phyloP scores from a whole-genome alignment of 2,329 filamentous ascomycete species.

The Rhynchosporium agropyri region DNA sequence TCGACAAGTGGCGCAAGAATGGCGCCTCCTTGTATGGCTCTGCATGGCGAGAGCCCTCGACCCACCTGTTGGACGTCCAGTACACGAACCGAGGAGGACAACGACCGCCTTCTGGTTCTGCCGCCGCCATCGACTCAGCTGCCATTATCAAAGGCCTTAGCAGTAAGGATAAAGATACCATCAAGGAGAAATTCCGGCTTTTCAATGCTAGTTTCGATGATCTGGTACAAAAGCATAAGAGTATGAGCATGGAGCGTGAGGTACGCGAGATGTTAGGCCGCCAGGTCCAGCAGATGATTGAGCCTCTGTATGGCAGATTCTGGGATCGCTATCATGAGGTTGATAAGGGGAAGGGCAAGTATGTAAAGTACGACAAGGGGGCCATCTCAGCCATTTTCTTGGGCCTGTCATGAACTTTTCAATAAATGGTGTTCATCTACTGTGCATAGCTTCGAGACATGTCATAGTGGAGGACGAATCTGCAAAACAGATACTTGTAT shows the following conservation, averaged over 20 bases:
- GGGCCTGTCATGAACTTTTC: conserved; percentile 23
- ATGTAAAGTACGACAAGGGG: conserved; percentile 94
- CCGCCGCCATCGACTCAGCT: conserved; percentile 69
- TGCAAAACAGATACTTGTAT: conserved; percentile 2
- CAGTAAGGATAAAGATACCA: conserved; percentile 91
- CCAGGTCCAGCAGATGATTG: conserved; percentile 88
- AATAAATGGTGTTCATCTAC: not conserved
- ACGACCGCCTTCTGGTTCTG: conserved; percentile 72
- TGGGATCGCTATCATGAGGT: conserved; percentile 98
- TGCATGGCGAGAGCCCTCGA: conserved; percentile 84
- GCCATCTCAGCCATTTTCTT: conserved; percentile 67
- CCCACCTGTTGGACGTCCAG: conserved; percentile 84
- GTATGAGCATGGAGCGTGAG: conserved; percentile 86
- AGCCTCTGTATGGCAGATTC: conserved; percentile 92
- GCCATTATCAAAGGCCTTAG: conserved; percentile 81
- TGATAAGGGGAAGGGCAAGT: conserved; percentile 97
- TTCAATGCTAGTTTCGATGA: conserved; percentile 94
- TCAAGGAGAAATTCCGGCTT: conserved; percentile 92
- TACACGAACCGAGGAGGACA: conserved; percentile 72
- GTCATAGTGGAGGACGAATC: not conserved
- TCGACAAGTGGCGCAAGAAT: conserved; percentile 88
- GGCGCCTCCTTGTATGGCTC: conserved; percentile 80
- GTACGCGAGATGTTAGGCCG: conserved; percentile 78
- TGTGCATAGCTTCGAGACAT: not conserved
- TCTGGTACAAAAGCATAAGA: conserved; percentile 79